Conservation (phyloP, 1,284 basidiomycete genomes). For the Trametes polyzona region DNA sequence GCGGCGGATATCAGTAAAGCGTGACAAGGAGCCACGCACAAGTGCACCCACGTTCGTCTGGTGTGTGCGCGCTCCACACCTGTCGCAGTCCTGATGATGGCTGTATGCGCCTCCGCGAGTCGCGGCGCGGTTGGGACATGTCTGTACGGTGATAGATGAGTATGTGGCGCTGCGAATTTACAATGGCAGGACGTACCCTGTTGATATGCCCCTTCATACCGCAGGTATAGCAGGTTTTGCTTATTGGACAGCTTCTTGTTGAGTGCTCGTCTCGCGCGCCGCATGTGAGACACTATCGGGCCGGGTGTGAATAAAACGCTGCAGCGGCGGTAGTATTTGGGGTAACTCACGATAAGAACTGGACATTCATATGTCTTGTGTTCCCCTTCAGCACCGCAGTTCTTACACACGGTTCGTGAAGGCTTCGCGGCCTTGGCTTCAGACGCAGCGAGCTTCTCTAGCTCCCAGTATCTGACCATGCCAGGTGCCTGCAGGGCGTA, state of each 20-base stretch:
- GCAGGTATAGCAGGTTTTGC: slow-evolving; percentile 84
- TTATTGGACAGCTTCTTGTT: slow-evolving; percentile 83
- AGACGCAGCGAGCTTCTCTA: slow-evolving; percentile 38
- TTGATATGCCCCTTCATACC: slow-evolving; percentile 88
- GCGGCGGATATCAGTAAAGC: not conserved
- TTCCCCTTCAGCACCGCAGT: slow-evolving; percentile 70
- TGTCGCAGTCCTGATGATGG: slow-evolving; percentile 62
- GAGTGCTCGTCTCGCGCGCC: slow-evolving; percentile 86
- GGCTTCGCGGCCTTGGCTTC: slow-evolving; percentile 42
- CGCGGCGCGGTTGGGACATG: slow-evolving; percentile 72
- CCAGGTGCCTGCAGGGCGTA: slow-evolving; percentile 35
- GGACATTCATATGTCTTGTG: slow-evolving; percentile 67
- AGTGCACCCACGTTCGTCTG: slow-evolving; percentile 61
- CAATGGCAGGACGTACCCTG: slow-evolving; percentile 49
- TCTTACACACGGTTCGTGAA: slow-evolving; percentile 64
- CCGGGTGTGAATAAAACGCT: slow-evolving; percentile 4
- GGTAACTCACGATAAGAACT: slow-evolving; percentile 63
- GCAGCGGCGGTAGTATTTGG: not conserved
- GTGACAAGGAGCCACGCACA: not conserved
- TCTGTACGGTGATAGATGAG: slow-evolving; percentile 46
- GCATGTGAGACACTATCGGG: slow-evolving; percentile 93
- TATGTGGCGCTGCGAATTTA: not conserved
- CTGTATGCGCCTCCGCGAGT: slow-evolving; percentile 32
- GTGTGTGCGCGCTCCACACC: slow-evolving; percentile 76
- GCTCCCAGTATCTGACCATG: slow-evolving; percentile 65